A percentile compares a stretch with the other conserved stretches of the same genome.
Conservation (phyloP, 2,329 filamentous ascomycete genomes). For the Neonectria coccinea region DNA sequence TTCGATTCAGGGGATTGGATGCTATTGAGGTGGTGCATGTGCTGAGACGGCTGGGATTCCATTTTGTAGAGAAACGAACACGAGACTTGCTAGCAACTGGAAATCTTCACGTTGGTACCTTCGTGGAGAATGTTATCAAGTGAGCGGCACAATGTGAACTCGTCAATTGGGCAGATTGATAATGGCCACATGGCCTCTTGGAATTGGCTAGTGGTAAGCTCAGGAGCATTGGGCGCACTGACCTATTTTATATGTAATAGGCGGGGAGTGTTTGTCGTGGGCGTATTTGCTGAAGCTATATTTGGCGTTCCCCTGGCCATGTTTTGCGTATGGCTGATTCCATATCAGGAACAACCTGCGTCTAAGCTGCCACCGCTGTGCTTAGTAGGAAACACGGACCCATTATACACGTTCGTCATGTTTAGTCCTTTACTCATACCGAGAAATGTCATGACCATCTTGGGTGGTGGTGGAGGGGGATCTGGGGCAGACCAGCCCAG, state of each 20-base stretch:
- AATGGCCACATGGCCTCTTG: not conserved
- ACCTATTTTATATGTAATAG: not conserved
- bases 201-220: not conserved
- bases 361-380: not conserved
- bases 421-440: not conserved
- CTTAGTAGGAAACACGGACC: not conserved
- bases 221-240: not conserved
- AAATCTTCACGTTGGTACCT: constrained; percentile 5
- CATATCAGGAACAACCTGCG: not conserved
- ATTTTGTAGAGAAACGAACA: constrained; percentile 35
- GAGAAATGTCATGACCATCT: not conserved
- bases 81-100: constrained; percentile 6
- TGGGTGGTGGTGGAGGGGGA: not conserved
- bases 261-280: not conserved
- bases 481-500: no score
- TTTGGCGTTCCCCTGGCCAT: not conserved
- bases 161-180: not conserved
- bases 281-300: not conserved
- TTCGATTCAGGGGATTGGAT: not conserved
- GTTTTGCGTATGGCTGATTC: not conserved
- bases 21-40: not conserved
- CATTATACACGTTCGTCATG: not conserved
- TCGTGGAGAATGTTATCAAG: not conserved
- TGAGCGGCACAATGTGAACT: not conserved
- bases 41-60: constrained; percentile 8